A percentile compares a stretch with the other conserved stretches of the same genome.
These are phyloP conservation scores for Erodium moschatum DNA, from an alignment of 441 rosid genomes.

Conservation along the genomic window DNA sequence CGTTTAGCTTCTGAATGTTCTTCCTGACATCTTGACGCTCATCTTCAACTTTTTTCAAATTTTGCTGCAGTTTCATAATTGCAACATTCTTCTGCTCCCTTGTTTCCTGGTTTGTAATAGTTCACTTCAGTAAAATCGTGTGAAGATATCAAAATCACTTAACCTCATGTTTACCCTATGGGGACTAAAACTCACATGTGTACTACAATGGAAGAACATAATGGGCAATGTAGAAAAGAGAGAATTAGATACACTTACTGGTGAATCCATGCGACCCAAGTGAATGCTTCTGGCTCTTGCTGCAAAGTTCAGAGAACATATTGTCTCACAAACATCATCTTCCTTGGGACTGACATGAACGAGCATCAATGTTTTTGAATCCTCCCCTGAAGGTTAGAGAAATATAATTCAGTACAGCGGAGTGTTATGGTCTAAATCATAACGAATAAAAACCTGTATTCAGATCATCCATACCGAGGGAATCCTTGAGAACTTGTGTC, in stretches of 20 bases:
- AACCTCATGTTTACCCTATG: too few relatives aligned
- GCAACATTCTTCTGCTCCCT: constrained; percentile 37
- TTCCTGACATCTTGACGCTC: constrained; percentile 33
- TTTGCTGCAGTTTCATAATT: constrained; percentile 42
- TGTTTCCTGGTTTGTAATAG: constrained; percentile 37
- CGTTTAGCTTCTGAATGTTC: constrained; percentile 34
- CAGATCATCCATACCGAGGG: constrained; percentile 43
- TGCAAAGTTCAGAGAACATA: constrained; percentile 69
- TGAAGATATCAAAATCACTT: too few relatives aligned
- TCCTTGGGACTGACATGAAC: constrained; percentile 75
- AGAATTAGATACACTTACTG: constrained; percentile 30
- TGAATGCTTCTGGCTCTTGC: constrained; percentile 54
- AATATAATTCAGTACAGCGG: constrained; percentile 9
- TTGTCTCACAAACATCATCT: constrained; percentile 73
- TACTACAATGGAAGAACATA: not conserved
- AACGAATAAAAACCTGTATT: too few relatives aligned
- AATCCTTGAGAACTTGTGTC: constrained; percentile 77
- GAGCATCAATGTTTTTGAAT: constrained; percentile 75
- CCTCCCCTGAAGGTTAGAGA: constrained; percentile 43
- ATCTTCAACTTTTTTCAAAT: constrained; percentile 44
- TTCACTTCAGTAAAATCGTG: constrained; percentile 10
- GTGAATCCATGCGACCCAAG: constrained; percentile 43
- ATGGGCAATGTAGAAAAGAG: not conserved
- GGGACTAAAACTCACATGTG: too few relatives aligned
- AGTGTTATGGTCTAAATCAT: too few relatives aligned